phyloP scores from a whole-genome alignment of 2,329 filamentous ascomycete genomes.

The Penicillium corylophilum region DNA sequence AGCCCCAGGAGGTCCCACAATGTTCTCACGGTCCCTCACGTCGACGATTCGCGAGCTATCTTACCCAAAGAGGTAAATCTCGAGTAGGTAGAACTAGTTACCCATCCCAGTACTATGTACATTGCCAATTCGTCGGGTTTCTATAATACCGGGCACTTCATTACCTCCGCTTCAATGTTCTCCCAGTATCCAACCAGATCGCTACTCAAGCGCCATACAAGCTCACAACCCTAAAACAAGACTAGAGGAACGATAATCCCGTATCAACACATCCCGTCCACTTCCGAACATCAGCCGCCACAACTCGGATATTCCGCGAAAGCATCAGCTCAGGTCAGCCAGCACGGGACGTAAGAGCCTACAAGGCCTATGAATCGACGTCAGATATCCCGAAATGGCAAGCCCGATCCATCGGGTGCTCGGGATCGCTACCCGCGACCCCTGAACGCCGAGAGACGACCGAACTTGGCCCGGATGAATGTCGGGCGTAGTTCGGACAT shows the following conservation, averaged over 20 bases:
- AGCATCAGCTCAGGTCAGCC: not conserved
- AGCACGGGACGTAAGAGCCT: not conserved
- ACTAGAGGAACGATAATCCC: not conserved
- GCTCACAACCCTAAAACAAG: not conserved
- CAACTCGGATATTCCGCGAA: not conserved
- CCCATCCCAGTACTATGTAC: not conserved
- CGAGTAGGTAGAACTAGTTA: not conserved
- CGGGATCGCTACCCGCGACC: not conserved
- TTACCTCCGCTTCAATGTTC: not conserved
- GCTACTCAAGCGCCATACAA: not conserved
- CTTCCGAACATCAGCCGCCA: not conserved
- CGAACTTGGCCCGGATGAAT: slow-evolving; percentile 15
- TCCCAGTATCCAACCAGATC: not conserved
- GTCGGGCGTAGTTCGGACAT: slow-evolving; percentile 8
- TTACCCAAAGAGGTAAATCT: not conserved
- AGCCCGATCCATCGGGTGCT: not conserved
- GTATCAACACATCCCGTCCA: not conserved
- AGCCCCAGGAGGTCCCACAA: not conserved
- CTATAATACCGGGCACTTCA: not conserved
- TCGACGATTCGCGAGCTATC: not conserved
- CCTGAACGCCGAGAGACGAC: slow-evolving; percentile 6
- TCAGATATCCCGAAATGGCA: not conserved
- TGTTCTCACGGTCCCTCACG: not conserved
- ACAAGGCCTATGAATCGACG: not conserved
- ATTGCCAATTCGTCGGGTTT: not conserved